These are phyloP conservation scores for Ophiobolus disseminans DNA, from an alignment of 2,329 filamentous ascomycete genomes.

Conservation along the genomic window DNA sequence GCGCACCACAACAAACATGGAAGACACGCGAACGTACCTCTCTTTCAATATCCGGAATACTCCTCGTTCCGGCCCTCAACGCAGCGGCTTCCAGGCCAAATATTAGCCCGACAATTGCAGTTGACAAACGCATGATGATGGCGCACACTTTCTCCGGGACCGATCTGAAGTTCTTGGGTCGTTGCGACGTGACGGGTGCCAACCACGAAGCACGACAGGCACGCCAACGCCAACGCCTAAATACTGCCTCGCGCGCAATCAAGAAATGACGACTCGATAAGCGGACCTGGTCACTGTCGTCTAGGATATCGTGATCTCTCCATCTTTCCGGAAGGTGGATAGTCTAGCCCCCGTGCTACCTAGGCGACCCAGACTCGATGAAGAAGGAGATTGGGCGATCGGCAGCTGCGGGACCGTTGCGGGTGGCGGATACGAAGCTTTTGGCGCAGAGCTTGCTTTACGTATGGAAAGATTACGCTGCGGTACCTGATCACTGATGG, in stretches of 20 bases:
- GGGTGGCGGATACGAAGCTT: constrained; percentile 17
- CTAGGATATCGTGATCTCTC: constrained; percentile 15
- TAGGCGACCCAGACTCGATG: constrained; percentile 27
- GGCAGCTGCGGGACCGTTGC: constrained; percentile 18
- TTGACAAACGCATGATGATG: constrained; percentile 35
- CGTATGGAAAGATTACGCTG: not conserved
- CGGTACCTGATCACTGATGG: not conserved
- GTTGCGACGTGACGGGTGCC: constrained; percentile 5
- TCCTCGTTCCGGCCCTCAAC: constrained; percentile 25
- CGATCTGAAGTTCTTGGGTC: too few species aligned
- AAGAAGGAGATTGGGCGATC: constrained; percentile 36
- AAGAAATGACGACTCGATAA: constrained; percentile 23
- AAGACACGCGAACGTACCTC: constrained; percentile 25
- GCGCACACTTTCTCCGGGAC: too few species aligned
- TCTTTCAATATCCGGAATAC: constrained; percentile 23
- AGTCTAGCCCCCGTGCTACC: constrained; percentile 18
- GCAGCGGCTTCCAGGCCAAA: constrained; percentile 35
- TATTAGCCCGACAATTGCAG: constrained; percentile 27
- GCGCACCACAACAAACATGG: not conserved
- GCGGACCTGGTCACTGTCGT: constrained; percentile 1
- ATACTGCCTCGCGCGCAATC: constrained; percentile 11
- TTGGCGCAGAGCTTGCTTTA: constrained; percentile 4
- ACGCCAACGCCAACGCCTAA: not conserved
- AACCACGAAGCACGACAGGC: constrained; percentile 2
- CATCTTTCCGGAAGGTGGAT: constrained; percentile 37